phyloP scores from a whole-genome alignment of 164 flowering plant genomes.

The Chimonanthus praecox region DNA sequence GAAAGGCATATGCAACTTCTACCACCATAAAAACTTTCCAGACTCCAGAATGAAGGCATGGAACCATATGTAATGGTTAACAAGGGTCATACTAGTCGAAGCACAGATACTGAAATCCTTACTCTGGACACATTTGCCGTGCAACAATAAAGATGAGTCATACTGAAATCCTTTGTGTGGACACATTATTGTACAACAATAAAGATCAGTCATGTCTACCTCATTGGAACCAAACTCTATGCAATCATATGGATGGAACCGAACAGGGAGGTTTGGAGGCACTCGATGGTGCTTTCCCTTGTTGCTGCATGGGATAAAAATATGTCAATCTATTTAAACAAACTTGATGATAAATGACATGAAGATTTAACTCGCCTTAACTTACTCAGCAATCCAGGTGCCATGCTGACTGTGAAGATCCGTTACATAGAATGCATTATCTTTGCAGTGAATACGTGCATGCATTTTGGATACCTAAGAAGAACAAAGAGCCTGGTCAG shows the following conservation, averaged over 20 bases:
- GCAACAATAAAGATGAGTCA: neutral
- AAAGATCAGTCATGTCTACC: constrained; percentile 27
- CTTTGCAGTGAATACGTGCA: constrained; percentile 62
- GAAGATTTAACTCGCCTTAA: constrained; percentile 1
- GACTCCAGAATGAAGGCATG: too few species aligned
- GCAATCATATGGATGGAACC: constrained; percentile 67
- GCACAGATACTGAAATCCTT: neutral
- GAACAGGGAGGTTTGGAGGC: constrained; percentile 65
- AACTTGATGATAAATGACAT: neutral
- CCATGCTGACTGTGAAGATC: constrained; percentile 80
- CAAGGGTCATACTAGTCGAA: too few species aligned
- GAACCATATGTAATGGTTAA: too few species aligned
- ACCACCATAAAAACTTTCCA: too few species aligned
- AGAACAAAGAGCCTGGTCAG: constrained; percentile 1
- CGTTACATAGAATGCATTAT: constrained; percentile 72
- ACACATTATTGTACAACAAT: neutral
- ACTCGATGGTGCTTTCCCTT: constrained; percentile 64
- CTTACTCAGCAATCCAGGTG: constrained; percentile 82
- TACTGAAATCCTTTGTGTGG: neutral
- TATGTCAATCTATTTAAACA: neutral
- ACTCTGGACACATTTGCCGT: neutral
- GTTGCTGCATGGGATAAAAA: constrained; percentile 40
- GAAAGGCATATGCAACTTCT: too few species aligned
- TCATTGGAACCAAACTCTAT: constrained; percentile 69
- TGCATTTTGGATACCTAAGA: constrained; percentile 68